Evolutionary conservation across 2,329 filamentous ascomycete species (phyloP), one percentile per base, ranked within the genome.

Genomic region (Talaromyces marneffei): DNA sequence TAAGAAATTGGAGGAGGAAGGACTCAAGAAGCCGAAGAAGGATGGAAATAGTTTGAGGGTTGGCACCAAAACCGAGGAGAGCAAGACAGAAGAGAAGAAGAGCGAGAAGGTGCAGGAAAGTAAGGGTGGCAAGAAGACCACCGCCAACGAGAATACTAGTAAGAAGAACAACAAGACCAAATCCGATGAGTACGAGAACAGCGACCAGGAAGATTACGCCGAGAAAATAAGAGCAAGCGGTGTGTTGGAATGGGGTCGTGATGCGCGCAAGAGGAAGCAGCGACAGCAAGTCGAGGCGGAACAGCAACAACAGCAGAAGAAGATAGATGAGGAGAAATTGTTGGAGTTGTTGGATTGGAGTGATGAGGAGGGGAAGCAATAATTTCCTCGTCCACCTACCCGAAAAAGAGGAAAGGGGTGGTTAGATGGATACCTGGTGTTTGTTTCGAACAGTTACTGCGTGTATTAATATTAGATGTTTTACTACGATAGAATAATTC

Each of bases 321-420:
- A 86, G 62, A 82, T 88, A 65, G 85, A 87, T 66, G 87, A 89
- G 72, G 86, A 87, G 78, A 87, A 91, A 70, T 88, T 91, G 66
- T 82, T 85, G 68, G 85, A 91, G 73, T 85, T 87, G 67, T 72
- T 90, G 70, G 79, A 82, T 25, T 65, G 62, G 79, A 84, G 66
- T 82, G 64, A 69, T 33, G 59, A 61, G 20, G 63, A 64, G 16
- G 58, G 52, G 18, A 62, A 59, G 10, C 37, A 54, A 25, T 56
- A 57, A n/a, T n/a, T n/a, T n/a, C n/a, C n/a, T n/a, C n/a, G 10
- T 23, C n/a, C 3, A 23, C 14, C 8, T 12, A 14, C 18, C 48
- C 42, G 2, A 25, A 50, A 31, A 16, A 50, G 27, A 31, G 9
- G 46, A 29, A 23, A 42, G 18, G 16, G 46, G 33, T 27, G 29